Conservation (phyloP, 2,329 filamentous ascomycete species). For the Cladosporium sphaerospermum region DNA sequence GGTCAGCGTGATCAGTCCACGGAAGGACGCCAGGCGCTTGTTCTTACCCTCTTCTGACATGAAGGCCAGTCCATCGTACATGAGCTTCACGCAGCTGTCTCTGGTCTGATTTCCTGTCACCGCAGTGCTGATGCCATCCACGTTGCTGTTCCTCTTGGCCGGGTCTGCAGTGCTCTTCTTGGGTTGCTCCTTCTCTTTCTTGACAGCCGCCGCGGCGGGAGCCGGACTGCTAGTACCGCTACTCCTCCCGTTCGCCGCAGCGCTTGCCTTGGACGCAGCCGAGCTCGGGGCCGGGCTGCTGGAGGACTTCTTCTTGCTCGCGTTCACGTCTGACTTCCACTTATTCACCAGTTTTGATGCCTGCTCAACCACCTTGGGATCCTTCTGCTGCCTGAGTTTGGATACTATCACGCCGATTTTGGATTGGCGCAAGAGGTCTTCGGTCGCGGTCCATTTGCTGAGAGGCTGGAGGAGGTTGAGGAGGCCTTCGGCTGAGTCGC, state of each 20-base stretch:
- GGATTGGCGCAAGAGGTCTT: constrained; percentile 86
- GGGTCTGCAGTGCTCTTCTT: constrained; percentile 52
- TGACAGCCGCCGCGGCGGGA: constrained; percentile 28
- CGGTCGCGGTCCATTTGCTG: constrained; percentile 73
- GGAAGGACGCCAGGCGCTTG: background rate
- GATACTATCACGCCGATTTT: constrained; percentile 85
- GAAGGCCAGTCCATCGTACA: constrained; percentile 86
- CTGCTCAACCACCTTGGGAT: constrained; percentile 62
- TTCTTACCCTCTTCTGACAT: constrained; percentile 51
- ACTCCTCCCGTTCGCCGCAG: constrained; percentile 31
- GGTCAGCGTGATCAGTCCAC: constrained; percentile 1
- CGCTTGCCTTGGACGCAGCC: constrained; percentile 30
- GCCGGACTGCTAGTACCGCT: constrained; percentile 35
- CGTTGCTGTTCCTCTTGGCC: constrained; percentile 74
- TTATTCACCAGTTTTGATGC: constrained; percentile 80
- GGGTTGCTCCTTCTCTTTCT: constrained; percentile 18
- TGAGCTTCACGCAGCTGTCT: constrained; percentile 79
- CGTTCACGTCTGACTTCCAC: constrained; percentile 74
- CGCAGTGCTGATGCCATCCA: constrained; percentile 72
- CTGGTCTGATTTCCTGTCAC: constrained; percentile 68
- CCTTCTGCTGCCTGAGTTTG: constrained; percentile 75
- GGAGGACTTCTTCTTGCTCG: constrained; percentile 33
- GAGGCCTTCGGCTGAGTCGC: constrained; percentile 67
- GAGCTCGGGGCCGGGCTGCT: constrained; percentile 46
- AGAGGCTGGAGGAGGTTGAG: constrained; percentile 72